Conservation (phyloP, 2,329 filamentous ascomycete genomes). For the Aspergillus versicolor region DNA sequence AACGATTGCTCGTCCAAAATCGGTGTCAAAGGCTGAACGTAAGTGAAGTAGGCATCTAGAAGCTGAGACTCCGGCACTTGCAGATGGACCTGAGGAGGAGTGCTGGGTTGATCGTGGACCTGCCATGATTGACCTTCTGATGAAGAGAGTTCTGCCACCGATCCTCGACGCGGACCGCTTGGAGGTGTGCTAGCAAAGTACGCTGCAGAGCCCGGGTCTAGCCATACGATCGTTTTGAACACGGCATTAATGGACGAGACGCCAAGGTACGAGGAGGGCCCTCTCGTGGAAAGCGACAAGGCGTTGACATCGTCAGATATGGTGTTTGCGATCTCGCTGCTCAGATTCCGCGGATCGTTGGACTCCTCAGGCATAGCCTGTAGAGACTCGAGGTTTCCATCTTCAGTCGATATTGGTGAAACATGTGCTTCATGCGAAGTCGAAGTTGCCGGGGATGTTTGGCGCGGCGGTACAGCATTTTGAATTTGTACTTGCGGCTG, state of each 20-base stretch:
- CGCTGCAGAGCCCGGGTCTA: slow-evolving; percentile 51
- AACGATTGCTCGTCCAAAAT: slow-evolving; percentile 73
- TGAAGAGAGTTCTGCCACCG: slow-evolving; percentile 20
- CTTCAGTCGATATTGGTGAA: slow-evolving; percentile 46
- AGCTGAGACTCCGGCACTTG: slow-evolving; percentile 65
- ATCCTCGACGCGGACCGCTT: slow-evolving; percentile 13
- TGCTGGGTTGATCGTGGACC: slow-evolving; percentile 37
- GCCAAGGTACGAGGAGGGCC: slow-evolving; percentile 66
- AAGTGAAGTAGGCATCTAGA: slow-evolving; percentile 74
- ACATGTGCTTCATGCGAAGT: slow-evolving; percentile 45
- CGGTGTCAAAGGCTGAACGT: slow-evolving; percentile 69
- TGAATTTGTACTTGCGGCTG: slow-evolving; percentile 38
- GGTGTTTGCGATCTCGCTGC: slow-evolving; percentile 56
- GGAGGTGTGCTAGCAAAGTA: slow-evolving; percentile 47
- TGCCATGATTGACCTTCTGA: slow-evolving; percentile 23
- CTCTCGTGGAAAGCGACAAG: slow-evolving; percentile 61
- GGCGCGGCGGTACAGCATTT: slow-evolving; percentile 29
- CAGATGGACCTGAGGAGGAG: slow-evolving; percentile 52
- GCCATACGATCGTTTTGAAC: slow-evolving; percentile 65
- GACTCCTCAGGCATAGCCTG: slow-evolving; percentile 72
- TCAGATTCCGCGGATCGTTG: slow-evolving; percentile 43
- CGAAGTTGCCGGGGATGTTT: slow-evolving; percentile 47
- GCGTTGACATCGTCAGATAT: slow-evolving; percentile 72
- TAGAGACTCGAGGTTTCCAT: slow-evolving; percentile 58
- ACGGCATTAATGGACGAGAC: slow-evolving; percentile 75